Percentiles rank a stretch among this genome's conserved stretches.
Conservation (phyloP, 352 stramenopile genomes). For the Plasmopara viticola region DNA sequence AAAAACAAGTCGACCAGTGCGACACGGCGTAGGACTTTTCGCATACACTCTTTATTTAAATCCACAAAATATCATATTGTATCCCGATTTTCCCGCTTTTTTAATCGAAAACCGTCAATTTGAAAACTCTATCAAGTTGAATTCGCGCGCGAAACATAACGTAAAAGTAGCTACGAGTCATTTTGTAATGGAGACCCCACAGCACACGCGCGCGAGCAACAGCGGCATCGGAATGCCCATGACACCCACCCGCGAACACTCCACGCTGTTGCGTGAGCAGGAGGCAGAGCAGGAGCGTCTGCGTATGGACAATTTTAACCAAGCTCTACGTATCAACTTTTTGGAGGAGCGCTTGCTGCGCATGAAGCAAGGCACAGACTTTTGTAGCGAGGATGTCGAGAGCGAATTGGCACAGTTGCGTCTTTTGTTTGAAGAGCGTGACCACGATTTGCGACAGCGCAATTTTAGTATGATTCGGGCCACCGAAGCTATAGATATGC, state of each 20-base stretch:
- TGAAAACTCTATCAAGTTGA: too few species aligned
- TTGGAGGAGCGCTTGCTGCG: slow-evolving; percentile 62
- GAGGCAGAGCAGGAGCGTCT: slow-evolving; percentile 52
- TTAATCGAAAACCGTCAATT: too few species aligned
- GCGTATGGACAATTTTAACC: slow-evolving; percentile 71
- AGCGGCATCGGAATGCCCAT: slow-evolving; percentile 4
- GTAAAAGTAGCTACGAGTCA: background rate
- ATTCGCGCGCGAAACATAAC: background rate
- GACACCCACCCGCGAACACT: slow-evolving; percentile 21
- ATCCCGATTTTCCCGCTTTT: too few species aligned
- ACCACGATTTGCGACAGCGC: slow-evolving; percentile 53
- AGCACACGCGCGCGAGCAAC: slow-evolving; percentile 6
- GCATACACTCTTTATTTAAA: too few species aligned
- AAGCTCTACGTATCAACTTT: slow-evolving; percentile 55
- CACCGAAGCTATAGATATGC: slow-evolving; percentile 46
- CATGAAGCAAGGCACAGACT: slow-evolving; percentile 55
- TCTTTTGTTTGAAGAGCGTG: slow-evolving; percentile 50
- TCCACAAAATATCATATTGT: too few species aligned
- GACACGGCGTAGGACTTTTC: too few species aligned
- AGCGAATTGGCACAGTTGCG: slow-evolving; percentile 51
- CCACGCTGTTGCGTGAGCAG: slow-evolving; percentile 45
- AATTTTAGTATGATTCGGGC: slow-evolving; percentile 55
- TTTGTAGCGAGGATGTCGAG: slow-evolving; percentile 54
- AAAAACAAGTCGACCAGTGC: too few species aligned
- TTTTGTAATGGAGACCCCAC: slow-evolving; percentile 20